Evolutionary conservation across 805 yeast species (phyloP), one percentile per base, ranked within the genome.

Genomic region (Wickerhamia fluorescens): DNA sequence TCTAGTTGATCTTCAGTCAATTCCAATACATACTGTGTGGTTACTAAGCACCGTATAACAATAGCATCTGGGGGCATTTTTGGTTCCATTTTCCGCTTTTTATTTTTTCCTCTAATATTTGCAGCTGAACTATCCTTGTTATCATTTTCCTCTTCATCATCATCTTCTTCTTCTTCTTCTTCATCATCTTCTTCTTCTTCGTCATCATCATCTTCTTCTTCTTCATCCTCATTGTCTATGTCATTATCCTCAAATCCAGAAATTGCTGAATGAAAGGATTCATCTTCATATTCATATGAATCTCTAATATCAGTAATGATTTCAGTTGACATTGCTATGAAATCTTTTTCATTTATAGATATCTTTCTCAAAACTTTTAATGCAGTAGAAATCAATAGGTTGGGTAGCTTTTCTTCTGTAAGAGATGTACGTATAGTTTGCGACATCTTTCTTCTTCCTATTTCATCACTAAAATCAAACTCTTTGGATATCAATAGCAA

Each of bases 401-500:
- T 85, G 2, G 73, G 53, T 15, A 82, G 58, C 10, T 68, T 61
- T 29, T 74, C 79, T 23, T 71, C 66, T 1, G 78, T 66, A 33
- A 81, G 57, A n/a, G 77, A 61, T 14, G 73, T 61, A 36, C 67
- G 50, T 14, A 61, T 50, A 7, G 60, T 50, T 20, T 61, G 63
- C 22, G 82, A 56, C 73, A 86, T 75, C 25, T 75, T 75, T 50
- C 95, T 70, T 47, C 96, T 72, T 13, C 96, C 96, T 26, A 82
- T 71, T 52, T 88, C 95, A 58, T 92, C 96, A 42, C 86, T 79
- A 45, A 75, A 86, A 51, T 92, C 97, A 47, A 80, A 81, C 21
- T 73, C 71, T 16, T 70, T 69, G 1, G 88, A 78, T 16, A 85
- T 70, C 7, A 61, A 53, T 21, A 89, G 49, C 13, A 89, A 52